phyloP scores from a whole-genome alignment of 352 stramenopile genomes.

The Phytophthora vignae region DNA sequence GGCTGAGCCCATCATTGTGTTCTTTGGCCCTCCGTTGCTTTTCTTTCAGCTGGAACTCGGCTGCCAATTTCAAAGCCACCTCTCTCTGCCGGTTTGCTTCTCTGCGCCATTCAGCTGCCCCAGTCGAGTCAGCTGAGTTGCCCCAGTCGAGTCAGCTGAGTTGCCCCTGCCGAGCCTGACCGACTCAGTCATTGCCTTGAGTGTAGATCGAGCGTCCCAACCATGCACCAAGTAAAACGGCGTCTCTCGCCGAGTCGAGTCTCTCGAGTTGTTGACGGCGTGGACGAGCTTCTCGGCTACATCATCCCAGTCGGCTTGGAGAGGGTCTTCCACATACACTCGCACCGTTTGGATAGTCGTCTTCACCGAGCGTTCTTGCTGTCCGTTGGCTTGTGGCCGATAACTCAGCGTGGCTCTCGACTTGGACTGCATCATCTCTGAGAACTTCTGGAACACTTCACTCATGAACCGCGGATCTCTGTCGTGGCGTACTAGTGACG shows the following conservation, averaged over 20 bases:
- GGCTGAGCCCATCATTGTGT: no score
- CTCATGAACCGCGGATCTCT: neutral
- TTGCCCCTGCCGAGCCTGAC: neutral
- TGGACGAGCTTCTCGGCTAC: neutral
- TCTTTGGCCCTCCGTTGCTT: no score
- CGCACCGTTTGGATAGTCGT: neutral
- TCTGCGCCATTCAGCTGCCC: no score
- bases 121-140: no score
- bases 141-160: no score
- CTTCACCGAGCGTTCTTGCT: neutral
- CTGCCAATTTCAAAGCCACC: no score
- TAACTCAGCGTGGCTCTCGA: neutral
- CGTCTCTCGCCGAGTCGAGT: neutral
- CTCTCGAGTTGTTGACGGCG: neutral
- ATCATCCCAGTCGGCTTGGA: neutral
- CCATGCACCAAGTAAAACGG: neutral
- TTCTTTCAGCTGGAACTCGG: no score
- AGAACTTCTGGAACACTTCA: neutral
- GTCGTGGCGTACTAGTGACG: neutral
- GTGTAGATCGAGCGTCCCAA: neutral
- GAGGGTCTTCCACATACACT: neutral
- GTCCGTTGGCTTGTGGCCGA: neutral
- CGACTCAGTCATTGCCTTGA: neutral
- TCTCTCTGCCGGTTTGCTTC: no score
- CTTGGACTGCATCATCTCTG: neutral